Percentiles rank a stretch among this genome's conserved stretches.
These are phyloP conservation scores for Lactarius deliciosus DNA, from an alignment of 768 basidiomycete genomes.

Conservation along the genomic window DNA sequence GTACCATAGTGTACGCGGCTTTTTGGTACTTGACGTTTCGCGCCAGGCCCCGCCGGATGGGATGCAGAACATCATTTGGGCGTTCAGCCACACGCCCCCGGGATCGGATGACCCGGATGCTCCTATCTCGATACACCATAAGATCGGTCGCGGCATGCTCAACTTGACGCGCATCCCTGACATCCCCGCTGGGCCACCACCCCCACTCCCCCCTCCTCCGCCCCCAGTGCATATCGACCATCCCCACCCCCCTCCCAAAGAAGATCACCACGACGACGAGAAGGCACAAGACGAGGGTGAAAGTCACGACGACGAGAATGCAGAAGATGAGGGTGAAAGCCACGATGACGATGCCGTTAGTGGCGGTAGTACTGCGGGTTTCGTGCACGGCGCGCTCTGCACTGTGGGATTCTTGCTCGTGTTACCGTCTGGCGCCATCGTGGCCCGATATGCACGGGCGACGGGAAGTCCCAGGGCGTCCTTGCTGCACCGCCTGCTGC, in stretches of 20 bases:
- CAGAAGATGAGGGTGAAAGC: no score
- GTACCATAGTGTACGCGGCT: no score
- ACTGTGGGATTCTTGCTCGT: constrained; percentile 55
- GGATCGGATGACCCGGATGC: constrained; percentile 43
- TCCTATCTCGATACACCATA: constrained; percentile 46
- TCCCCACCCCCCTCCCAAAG: neutral
- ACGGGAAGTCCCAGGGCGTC: constrained; percentile 41
- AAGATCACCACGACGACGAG: no score
- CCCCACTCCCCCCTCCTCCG: neutral
- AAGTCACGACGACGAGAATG: no score
- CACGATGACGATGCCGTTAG: no score
- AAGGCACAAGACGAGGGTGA: no score
- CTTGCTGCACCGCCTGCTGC: constrained; percentile 45
- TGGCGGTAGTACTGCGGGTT: constrained; percentile 35
- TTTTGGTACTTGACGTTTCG: no score
- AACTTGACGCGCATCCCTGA: constrained; percentile 45
- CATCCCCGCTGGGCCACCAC: constrained; percentile 24
- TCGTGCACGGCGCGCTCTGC: constrained; percentile 54
- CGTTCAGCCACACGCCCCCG: constrained; percentile 53
- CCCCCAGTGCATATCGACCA: neutral
- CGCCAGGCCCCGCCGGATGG: constrained; percentile 45
- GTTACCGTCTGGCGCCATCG: constrained; percentile 56
- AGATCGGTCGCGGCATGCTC: constrained; percentile 44
- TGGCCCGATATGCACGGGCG: constrained; percentile 52
- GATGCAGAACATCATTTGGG: constrained; percentile 55